These are phyloP conservation scores for Pseudogymnoascus sp. DNA, from an alignment of 2,329 filamentous ascomycete species.

Conservation along the genomic window DNA sequence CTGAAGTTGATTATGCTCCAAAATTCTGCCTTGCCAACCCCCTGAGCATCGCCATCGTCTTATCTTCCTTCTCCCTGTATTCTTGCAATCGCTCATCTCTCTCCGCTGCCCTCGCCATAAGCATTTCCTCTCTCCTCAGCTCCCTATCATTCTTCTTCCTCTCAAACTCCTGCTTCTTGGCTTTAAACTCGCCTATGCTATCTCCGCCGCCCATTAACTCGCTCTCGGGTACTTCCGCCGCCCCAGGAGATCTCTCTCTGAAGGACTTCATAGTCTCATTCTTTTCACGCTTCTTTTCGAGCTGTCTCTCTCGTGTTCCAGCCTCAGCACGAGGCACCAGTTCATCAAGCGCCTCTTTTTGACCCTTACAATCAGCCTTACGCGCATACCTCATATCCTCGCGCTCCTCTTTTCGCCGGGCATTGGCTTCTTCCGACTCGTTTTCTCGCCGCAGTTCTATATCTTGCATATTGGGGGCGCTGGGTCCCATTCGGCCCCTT, in stretches of 20 bases:
- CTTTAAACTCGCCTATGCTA: constrained; percentile 61
- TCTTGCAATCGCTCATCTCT: constrained; percentile 67
- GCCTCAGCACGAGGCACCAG: constrained; percentile 74
- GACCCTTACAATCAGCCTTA: constrained; percentile 54
- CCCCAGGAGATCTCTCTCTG: constrained; percentile 57
- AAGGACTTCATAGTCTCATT: constrained; percentile 70
- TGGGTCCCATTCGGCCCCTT: constrained; percentile 39
- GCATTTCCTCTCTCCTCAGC: constrained; percentile 70
- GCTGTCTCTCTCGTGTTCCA: constrained; percentile 70
- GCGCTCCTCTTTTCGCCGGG: constrained; percentile 26
- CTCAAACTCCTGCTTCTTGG: constrained; percentile 56
- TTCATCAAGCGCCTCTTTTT: constrained; percentile 72
- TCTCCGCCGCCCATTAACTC: constrained; percentile 71
- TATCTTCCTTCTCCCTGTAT: constrained; percentile 70
- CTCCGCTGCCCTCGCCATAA: constrained; percentile 68
- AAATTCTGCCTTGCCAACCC: constrained; percentile 73
- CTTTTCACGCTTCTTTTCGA: constrained; percentile 75
- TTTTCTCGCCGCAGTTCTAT: constrained; percentile 53
- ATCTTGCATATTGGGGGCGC: constrained; percentile 68
- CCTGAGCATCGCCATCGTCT: constrained; percentile 74
- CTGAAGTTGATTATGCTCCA: constrained; percentile 39
- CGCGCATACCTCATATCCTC: constrained; percentile 54
- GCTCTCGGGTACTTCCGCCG: constrained; percentile 59
- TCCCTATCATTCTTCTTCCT: constrained; percentile 78
- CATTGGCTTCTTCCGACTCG: constrained; percentile 41